phyloP scores from a whole-genome alignment of 139 green algal genomes.

The Picochlorum sp. region DNA sequence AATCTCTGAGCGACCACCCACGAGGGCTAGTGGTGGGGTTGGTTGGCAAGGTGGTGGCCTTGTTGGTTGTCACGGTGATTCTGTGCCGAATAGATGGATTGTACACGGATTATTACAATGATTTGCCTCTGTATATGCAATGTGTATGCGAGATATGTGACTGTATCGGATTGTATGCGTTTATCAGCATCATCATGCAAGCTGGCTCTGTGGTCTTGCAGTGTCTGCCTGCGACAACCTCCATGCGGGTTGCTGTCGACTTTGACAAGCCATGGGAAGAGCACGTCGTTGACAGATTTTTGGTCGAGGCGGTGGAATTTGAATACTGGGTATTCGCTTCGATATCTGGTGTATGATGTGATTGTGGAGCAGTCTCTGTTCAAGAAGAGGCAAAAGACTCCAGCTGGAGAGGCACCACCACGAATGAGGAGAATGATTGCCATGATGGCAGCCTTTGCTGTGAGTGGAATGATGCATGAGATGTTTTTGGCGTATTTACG shows the following conservation, averaged over 20 bases:
- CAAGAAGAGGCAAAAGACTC: constrained; percentile 7
- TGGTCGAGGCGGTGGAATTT: constrained; percentile 53
- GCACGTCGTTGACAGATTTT: constrained; percentile 27
- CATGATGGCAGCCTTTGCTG: constrained; percentile 15
- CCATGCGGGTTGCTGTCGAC: constrained; percentile 10
- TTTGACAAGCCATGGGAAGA: constrained; percentile 37
- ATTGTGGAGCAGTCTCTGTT: constrained; percentile 26
- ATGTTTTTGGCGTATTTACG: constrained; percentile 20
- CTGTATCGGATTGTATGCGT: constrained; percentile 21
- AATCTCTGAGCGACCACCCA: no score
- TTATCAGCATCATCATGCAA: constrained; percentile 29
- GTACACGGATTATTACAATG: no score
- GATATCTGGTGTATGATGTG: constrained; percentile 33
- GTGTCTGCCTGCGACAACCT: constrained; percentile 5
- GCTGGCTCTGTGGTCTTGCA: constrained; percentile 11
- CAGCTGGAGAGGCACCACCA: no score
- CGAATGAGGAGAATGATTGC: constrained; percentile 8
- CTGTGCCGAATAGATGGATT: no score
- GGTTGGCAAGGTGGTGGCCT: no score
- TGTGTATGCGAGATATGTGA: constrained; percentile 1
- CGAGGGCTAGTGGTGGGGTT: no score
- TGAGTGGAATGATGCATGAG: constrained; percentile 38
- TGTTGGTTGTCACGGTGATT: no score
- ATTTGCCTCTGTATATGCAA: not conserved
- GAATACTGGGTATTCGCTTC: constrained; percentile 31